Percentiles rank a stretch among this genome's conserved stretches.
These are phyloP conservation scores for Coniella lustricola DNA, from an alignment of 2,329 filamentous ascomycete species.

Conservation along the genomic window DNA sequence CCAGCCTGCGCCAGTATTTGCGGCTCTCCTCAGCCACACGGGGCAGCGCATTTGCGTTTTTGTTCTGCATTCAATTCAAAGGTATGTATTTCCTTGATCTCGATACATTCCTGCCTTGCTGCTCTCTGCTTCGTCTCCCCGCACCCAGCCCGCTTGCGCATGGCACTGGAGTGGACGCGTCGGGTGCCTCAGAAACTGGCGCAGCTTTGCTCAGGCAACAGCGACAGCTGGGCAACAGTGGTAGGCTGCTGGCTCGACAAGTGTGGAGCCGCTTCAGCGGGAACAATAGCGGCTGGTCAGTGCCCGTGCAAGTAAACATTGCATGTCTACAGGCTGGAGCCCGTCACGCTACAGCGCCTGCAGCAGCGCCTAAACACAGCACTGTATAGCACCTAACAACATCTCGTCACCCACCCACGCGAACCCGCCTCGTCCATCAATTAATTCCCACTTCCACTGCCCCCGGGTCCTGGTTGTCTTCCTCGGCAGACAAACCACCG, in stretches of 20 bases:
- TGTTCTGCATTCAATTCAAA: too few species aligned
- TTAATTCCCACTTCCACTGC: not conserved
- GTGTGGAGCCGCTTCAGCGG: too few species aligned
- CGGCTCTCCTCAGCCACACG: too few species aligned
- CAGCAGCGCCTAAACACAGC: not conserved
- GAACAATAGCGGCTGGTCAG: not conserved
- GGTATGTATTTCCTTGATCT: too few species aligned
- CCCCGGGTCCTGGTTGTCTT: not conserved
- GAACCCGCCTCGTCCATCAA: not conserved
- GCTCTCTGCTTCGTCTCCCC: not conserved
- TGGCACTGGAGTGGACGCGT: too few species aligned
- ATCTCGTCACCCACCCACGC: not conserved
- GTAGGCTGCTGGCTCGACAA: too few species aligned
- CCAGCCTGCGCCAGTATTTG: too few species aligned
- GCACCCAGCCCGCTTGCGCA: not conserved
- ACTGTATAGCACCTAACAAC: not conserved
- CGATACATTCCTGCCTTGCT: not conserved
- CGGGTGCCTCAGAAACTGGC: not conserved
- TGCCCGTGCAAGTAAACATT: conserved; percentile 1
- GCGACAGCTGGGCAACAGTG: not conserved
- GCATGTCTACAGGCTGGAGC: not conserved
- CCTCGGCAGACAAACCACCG: not conserved
- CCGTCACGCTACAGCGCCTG: too few species aligned
- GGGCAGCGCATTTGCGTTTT: too few species aligned
- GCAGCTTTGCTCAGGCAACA: not conserved